Evolutionary conservation across 257 asterid species (phyloP).

Genomic region (Solanum appendiculatum): DNA sequence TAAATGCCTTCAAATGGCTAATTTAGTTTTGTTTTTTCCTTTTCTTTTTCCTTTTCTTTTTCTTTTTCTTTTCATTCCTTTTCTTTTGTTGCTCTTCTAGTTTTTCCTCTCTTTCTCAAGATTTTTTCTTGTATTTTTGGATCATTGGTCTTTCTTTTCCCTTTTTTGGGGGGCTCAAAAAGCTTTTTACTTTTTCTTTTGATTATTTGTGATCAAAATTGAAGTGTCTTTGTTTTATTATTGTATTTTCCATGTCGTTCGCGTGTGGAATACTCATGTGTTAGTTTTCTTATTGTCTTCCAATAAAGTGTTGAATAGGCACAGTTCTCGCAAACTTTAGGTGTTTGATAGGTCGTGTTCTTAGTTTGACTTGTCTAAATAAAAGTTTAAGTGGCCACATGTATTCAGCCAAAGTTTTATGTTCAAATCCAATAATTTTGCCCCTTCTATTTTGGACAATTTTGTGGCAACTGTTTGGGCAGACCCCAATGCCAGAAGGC

Average conservation of each 20-base stretch:
- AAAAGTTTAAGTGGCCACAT: too few relatives aligned
- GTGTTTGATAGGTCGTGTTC: background rate
- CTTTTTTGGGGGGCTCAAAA: background rate
- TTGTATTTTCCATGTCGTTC: background rate
- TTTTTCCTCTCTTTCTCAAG: background rate
- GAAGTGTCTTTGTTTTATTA: background rate
- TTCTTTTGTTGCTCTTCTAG: background rate
- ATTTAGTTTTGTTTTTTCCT: background rate
- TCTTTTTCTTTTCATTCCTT: background rate
- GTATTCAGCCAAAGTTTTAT: background rate
- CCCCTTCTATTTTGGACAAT: background rate
- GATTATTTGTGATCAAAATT: background rate
- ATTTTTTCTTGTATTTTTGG: background rate
- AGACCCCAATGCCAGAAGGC: background rate
- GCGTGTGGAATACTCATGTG: background rate
- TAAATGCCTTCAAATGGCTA: background rate
- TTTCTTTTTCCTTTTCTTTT: background rate
- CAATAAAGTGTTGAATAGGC: background rate
- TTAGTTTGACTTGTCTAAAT: background rate
- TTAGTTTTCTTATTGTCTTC: background rate
- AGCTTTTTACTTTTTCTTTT: background rate
- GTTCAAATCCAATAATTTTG: background rate
- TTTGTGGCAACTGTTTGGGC: background rate
- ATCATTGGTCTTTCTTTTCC: background rate
- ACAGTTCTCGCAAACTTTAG: background rate